phyloP scores from a whole-genome alignment of 331 rosid species.

The Phaseolus coccineus region DNA sequence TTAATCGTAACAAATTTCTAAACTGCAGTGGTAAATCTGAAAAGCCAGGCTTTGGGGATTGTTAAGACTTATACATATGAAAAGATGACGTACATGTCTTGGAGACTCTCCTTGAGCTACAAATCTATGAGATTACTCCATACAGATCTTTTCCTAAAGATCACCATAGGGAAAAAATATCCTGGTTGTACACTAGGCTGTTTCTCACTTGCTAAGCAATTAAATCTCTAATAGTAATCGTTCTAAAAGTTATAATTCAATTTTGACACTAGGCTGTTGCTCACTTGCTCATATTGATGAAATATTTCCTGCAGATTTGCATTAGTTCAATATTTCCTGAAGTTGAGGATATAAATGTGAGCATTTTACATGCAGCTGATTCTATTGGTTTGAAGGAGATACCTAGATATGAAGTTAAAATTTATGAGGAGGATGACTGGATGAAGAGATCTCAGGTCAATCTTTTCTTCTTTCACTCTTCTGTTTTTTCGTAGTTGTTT shows the following conservation, averaged over 20 bases:
- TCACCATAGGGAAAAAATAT: too few relatives aligned
- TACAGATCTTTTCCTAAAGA: too few relatives aligned
- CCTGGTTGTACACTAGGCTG: too few relatives aligned
- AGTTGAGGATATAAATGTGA: slow-evolving; percentile 61
- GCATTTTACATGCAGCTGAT: slow-evolving; percentile 79
- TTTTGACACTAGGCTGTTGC: slow-evolving; percentile 3
- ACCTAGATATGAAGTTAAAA: slow-evolving; percentile 69
- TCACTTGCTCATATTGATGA: slow-evolving; percentile 8
- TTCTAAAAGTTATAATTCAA: background rate
- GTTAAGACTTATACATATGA: too few relatives aligned
- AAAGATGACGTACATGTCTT: too few relatives aligned
- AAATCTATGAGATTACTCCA: too few relatives aligned
- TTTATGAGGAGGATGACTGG: slow-evolving; percentile 83
- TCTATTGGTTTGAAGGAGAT: slow-evolving; percentile 83
- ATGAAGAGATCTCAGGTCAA: slow-evolving; percentile 74
- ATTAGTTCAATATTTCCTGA: slow-evolving; percentile 72
- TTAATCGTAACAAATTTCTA: too few relatives aligned
- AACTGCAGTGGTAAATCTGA: too few relatives aligned
- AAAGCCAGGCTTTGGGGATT: too few relatives aligned
- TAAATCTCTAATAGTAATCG: background rate
- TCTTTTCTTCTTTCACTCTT: slow-evolving; percentile 23
- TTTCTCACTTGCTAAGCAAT: background rate
- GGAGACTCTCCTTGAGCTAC: too few relatives aligned
- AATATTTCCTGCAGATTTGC: slow-evolving; percentile 60
- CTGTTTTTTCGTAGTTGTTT: background rate